Base-by-base conservation (phyloP, 2,329 filamentous ascomycete species). In the Penicillium sp. region DNA sequence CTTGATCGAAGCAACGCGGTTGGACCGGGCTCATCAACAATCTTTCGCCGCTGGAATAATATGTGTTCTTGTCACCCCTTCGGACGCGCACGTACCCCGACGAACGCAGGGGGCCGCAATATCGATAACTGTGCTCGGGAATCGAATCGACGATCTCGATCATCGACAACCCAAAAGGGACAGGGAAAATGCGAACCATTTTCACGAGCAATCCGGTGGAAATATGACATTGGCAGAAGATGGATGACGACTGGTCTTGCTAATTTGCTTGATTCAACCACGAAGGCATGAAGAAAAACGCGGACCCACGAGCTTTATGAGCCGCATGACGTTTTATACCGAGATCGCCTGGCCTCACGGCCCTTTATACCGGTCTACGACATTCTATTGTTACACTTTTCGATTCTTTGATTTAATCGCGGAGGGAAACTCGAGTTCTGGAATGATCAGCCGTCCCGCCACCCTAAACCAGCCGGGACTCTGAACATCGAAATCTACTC, bases 301-400 rank as follows among this genome's bases (percentile, higher is more conserved):
- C 66, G 66, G 68, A 69, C 67, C 59, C 61, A 70, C 66, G 67
- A 72, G 65, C 63, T 63, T 71, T 67, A 74, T 62, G 71, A 71
- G 66, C 64, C 69, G 66, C 66, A 73, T 60, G 72, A 73, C 31
- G 49, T 50, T 67, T 67, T 60, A 61, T 51, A 61, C 60, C 60
- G 59, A 67, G 50, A 64, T 58, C 55, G 56, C 55, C 50, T 58
- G 59, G 54, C 33, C 52, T 16, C 16, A 24, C 19, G 54, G 41
- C 33, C 55, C 50, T 59, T 53, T 41, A 18, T 54, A 50, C 63
- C 50, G 57, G 61, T 60, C 54, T 64, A 68, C 59, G 66, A 68
- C 43, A 51, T 63, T 54, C 41, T 56, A 46, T 58, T 53, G 55
- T 46, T 51, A 60, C 59, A 64, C 50, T 59, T 57, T 61, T 61